Base-by-base conservation (phyloP, 2,329 filamentous ascomycete genomes). In the Ceratocystis destructans region DNA sequence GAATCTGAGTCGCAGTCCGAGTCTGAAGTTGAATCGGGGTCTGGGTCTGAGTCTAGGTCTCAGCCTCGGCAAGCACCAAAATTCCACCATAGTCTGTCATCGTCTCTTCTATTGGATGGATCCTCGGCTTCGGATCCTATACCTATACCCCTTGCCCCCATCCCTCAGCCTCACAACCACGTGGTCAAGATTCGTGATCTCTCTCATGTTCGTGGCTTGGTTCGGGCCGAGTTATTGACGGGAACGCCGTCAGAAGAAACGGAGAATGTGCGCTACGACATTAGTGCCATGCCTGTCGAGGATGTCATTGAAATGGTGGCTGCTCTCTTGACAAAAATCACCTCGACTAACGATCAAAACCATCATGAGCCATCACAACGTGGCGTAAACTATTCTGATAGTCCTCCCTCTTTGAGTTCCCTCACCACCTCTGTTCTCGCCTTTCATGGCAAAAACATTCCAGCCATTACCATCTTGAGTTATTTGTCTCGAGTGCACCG, bases 281-380 rank as follows among this genome's bases (percentile, higher is more conserved):
- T 99, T 71, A 96, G 92, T 77, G 89, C 85, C 64, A 97, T 99
- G 93, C 94, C 94, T 64, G 95, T 97, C 66, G 86, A 88, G 70
- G 93, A 99, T 73, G 90, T 99, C 71, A 99, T 99, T 73, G 93
- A 97, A 76, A 97, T 99, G 94, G 94, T 99, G 3, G 94, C 94
- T 3, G 94, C 92, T 5, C 82, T 99, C 28, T 80, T 99, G 69
- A 96, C 93, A 66, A 97, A 97, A 76, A 99, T 99, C 71, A 97
- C 94, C 5, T 90, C 90, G 2, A 96, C 93, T 67, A 99, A 99
- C 74, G 94, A 99, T 74, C 79, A 87, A 64, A 41, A 41, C 12
- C 92, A 97, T 74, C 93, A 97, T 75, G 90, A 96, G 74, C 89
- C 92, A 69, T 77, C 96, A 70, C 90, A 96, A 76, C 85, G 90